Evolutionary conservation across 345 rosid species (phyloP), one percentile per base, ranked within the genome.

Genomic region (Melaleuca quinquenervia): DNA sequence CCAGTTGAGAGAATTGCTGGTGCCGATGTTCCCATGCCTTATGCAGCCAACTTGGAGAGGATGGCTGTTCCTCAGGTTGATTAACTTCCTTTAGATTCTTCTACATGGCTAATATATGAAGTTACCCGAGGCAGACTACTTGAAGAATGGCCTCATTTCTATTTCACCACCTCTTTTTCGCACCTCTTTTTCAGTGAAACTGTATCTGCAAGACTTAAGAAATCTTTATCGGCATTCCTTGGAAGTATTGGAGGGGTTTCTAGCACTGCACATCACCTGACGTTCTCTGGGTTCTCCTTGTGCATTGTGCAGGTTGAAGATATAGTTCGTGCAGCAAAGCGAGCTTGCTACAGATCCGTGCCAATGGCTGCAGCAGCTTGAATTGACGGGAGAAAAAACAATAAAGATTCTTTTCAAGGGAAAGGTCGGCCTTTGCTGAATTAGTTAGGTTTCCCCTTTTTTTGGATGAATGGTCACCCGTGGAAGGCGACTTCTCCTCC

Each of bases 11-110:
- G 99, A 89, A 92, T 96, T 48, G 89, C 97, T 82, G 98, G 98
- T 86, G 98, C 98, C 84, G 99, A 97, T 90, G 98, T 95, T 84
- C 99, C 99, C 83, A 96, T 94, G 99, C 99, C 99, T 27, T 97
- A 96, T 82, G 98, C 99, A 18, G 95, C 98, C 48, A 97, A 96
- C 92, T 93, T 97, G 36, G 99, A 97, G 92, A 94, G 98, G 90
- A 58, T 93, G 93, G 98, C 99, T 84, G 92, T 94, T 82, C 99
- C 99, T 85, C 99, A 97, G 98, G 99, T 96, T 11, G 48, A 32
- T 11, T 41, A 27, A 44, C 85, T 60, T 36, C 49, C 84, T 36
- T 44, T 64, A 54, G 83, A 50, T 48, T 87, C 60, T 82, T 82
- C 41, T 51, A 16, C 24, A 32, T 64, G 16, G 45, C 29, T 64